A percentile compares a stretch with the other conserved stretches of the same genome.
phyloP scores from a whole-genome alignment of 2,329 filamentous ascomycete genomes.

The Achaetomium macrosporum region DNA sequence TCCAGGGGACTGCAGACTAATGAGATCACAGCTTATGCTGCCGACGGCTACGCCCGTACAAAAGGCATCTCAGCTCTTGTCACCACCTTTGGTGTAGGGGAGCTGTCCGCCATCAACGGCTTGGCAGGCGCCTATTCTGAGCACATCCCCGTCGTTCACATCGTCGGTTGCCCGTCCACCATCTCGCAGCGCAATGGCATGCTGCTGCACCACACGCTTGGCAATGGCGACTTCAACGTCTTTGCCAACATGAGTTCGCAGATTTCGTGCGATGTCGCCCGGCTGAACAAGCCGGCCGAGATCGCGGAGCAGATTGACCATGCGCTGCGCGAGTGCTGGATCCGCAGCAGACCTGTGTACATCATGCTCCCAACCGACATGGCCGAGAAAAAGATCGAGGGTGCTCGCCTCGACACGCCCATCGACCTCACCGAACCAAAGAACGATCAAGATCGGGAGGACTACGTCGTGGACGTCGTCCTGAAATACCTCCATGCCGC shows the following conservation, averaged over 20 bases:
- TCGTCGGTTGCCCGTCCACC: constrained; percentile 51
- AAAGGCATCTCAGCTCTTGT: constrained; percentile 65
- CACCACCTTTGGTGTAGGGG: constrained; percentile 71
- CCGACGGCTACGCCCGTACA: constrained; percentile 73
- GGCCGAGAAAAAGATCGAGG: constrained; percentile 69
- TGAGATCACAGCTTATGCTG: constrained; percentile 55
- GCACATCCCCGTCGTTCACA: constrained; percentile 65
- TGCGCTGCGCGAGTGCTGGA: constrained; percentile 66
- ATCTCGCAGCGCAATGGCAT: constrained; percentile 43
- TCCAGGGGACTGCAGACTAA: too few species aligned
- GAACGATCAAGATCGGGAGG: constrained; percentile 67
- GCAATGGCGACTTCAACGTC: constrained; percentile 74
- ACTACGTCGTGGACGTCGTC: constrained; percentile 77
- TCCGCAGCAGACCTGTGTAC: constrained; percentile 73
- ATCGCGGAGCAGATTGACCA: constrained; percentile 73
- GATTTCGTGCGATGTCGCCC: constrained; percentile 66
- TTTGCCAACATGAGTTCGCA: constrained; percentile 72
- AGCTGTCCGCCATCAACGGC: constrained; percentile 68
- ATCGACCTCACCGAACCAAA: constrained; percentile 59
- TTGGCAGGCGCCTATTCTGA: constrained; percentile 70
- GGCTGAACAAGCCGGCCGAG: constrained; percentile 63
- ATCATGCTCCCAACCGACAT: constrained; percentile 79
- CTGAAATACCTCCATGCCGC: constrained; percentile 67
- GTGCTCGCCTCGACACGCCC: constrained; percentile 60
- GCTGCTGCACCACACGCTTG: constrained; percentile 62